Base-by-base conservation (phyloP, 2,329 filamentous ascomycete genomes). In the Triangularia verruculosa region DNA sequence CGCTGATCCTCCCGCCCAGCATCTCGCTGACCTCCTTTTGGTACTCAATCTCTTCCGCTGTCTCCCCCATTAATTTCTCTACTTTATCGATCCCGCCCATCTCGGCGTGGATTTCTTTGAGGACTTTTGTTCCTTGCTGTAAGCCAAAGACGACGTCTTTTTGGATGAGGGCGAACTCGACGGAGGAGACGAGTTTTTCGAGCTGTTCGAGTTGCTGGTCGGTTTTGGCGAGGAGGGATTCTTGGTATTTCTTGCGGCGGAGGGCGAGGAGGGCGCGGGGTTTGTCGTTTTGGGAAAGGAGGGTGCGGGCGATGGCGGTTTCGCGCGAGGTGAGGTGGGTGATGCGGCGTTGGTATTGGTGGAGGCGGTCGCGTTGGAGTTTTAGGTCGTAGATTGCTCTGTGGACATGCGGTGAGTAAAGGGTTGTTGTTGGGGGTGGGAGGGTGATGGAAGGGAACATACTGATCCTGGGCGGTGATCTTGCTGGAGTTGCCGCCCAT, bases 301-400 rank as follows among this genome's bases (percentile, higher is more conserved):
- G 93, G 79, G 92, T 85, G 69, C 86, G 88, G 22, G 95, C 94
- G 63, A 97, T 90, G 54, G 88, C 89, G 57, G 90, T 97, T 79
- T 99, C 94, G 69, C 90, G 90, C 74, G 89, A 86, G 6, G 94
- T 97, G 39, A 99, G 86, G 59, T 91, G 83, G 34, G 88, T 89
- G 74, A 99, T 95, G 72, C 91, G 90, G 73, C 90, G 90, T 78
- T 97, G 94, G 80, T 98, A 98, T 76, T 96, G 93, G 73, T 96
- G 93, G 3, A 99, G 89, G 77, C 93, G 96, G 82, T 99, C 95
- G 77, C 95, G 93, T 80, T 98, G 94, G 78, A 88, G 92, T 81
- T 98, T 98, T 80, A 98, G 90, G 79, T 98, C 93, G 73, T 98
- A 89, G 78, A 98, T 97, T 65, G 94, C 94, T 80, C 93, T 97